phyloP scores from a whole-genome alignment of 108 stramenopile species.

The Nannochloropsis oceanica region DNA sequence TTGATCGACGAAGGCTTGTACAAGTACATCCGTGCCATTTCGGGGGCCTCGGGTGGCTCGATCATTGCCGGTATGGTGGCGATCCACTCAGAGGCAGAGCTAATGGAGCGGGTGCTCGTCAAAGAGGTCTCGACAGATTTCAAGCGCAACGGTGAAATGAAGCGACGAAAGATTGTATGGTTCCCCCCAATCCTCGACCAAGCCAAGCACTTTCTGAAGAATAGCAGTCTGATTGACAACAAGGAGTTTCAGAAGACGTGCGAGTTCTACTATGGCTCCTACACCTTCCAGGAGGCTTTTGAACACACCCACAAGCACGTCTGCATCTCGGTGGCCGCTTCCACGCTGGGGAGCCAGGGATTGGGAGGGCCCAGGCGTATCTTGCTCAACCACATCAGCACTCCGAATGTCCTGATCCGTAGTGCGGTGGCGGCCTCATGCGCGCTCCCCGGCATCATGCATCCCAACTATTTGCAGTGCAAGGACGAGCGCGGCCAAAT shows the following conservation, averaged over 20 bases:
- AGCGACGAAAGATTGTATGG: conserved; percentile 59
- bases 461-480: conserved; percentile 60
- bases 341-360: conserved; percentile 38
- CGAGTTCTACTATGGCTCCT: conserved; percentile 64
- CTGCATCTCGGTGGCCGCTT: conserved; percentile 69
- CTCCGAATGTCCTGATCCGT: conserved; percentile 95
- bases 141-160: conserved; percentile 56
- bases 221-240: conserved; percentile 56
- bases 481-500: conserved; percentile 60
- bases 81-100: conserved; percentile 82
- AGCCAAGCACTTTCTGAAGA: conserved; percentile 57
- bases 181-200: conserved; percentile 61
- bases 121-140: conserved; percentile 64
- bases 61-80: conserved; percentile 84
- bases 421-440: conserved; percentile 77
- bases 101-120: conserved; percentile 56
- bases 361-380: neutral
- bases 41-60: conserved; percentile 85
- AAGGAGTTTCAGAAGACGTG: conserved; percentile 55
- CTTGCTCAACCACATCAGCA: conserved; percentile 87
- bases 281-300: conserved; percentile 80
- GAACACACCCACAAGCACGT: conserved; percentile 71
- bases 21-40: conserved; percentile 70
- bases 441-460: conserved; percentile 77
- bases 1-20: conserved; percentile 58